Evolutionary conservation across 148 eudicot species (phyloP).

Genomic region (Rhododendron molle): DNA sequence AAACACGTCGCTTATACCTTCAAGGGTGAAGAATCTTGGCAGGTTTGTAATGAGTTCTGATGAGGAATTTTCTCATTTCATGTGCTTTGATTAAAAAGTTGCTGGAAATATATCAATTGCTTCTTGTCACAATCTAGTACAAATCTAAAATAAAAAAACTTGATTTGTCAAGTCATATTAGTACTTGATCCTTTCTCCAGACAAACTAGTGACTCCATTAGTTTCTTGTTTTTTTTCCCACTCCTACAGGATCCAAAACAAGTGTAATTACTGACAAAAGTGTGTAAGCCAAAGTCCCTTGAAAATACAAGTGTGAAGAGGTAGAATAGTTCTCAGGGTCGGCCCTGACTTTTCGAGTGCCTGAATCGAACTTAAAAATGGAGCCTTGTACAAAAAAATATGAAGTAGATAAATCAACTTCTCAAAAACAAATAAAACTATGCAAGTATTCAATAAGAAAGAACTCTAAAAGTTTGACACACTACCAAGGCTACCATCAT

Average conservation of each 20-base stretch:
- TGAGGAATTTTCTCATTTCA: background rate
- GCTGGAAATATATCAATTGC: background rate
- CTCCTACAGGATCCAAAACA: background rate
- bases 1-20: conserved; percentile 30
- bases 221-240: background rate
- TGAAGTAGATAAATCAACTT: background rate
- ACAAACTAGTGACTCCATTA: background rate
- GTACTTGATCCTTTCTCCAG: background rate
- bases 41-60: conserved; percentile 33
- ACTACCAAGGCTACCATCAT: background rate
- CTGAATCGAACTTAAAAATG: background rate
- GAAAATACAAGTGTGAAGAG: background rate
- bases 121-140: background rate
- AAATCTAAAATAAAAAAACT: background rate
- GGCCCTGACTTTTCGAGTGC: background rate
- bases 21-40: conserved; percentile 73
- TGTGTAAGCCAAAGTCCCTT: background rate
- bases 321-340: background rate
- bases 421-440: background rate
- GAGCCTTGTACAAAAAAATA: background rate
- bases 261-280: background rate
- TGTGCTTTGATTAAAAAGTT: background rate
- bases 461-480: background rate
- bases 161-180: background rate
- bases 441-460: background rate